These are phyloP conservation scores for Xylariaceae sp. DNA, from an alignment of 2,329 filamentous ascomycete species.

Conservation along the genomic window DNA sequence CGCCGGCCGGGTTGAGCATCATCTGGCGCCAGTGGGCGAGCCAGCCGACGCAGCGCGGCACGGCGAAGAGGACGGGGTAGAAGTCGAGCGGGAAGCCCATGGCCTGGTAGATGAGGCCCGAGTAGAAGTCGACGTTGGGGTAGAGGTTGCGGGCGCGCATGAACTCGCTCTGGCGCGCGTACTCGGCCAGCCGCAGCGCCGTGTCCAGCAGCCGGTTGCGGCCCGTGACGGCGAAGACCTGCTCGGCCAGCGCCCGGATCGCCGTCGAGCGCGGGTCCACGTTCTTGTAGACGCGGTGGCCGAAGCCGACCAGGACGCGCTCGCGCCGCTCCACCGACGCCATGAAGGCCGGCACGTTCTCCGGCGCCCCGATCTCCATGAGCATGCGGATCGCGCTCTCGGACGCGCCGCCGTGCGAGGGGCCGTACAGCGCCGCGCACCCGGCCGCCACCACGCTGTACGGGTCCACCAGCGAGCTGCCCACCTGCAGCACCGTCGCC, in stretches of 20 bases:
- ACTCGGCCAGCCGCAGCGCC: constrained; percentile 36
- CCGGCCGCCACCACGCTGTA: constrained; percentile 45
- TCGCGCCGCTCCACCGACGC: constrained; percentile 41
- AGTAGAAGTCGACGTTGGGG: constrained; percentile 46
- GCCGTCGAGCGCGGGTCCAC: constrained; percentile 44
- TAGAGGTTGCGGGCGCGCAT: constrained; percentile 42
- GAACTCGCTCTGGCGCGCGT: constrained; percentile 38
- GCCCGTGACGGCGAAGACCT: constrained; percentile 42
- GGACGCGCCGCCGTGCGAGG: constrained; percentile 52
- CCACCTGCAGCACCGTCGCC: constrained; percentile 47
- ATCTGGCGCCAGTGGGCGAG: constrained; percentile 44
- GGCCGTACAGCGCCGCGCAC: constrained; percentile 47
- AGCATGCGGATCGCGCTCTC: constrained; percentile 49
- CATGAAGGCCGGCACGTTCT: constrained; percentile 44
- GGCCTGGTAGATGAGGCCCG: constrained; percentile 43
- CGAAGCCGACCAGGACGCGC: constrained; percentile 46
- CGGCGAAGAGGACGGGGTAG: constrained; percentile 43
- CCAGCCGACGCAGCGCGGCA: constrained; percentile 44
- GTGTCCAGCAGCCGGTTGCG: constrained; percentile 45
- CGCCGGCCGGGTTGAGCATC: constrained; percentile 36
- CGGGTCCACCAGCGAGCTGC: constrained; percentile 48
- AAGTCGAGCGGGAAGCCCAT: constrained; percentile 47
- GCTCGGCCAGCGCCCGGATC: constrained; percentile 40
- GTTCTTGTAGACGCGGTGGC: constrained; percentile 48
- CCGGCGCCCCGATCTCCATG: constrained; percentile 40